These are phyloP conservation scores for Boletus vinaceobasis DNA, from an alignment of 768 basidiomycete species.

Conservation along the genomic window DNA sequence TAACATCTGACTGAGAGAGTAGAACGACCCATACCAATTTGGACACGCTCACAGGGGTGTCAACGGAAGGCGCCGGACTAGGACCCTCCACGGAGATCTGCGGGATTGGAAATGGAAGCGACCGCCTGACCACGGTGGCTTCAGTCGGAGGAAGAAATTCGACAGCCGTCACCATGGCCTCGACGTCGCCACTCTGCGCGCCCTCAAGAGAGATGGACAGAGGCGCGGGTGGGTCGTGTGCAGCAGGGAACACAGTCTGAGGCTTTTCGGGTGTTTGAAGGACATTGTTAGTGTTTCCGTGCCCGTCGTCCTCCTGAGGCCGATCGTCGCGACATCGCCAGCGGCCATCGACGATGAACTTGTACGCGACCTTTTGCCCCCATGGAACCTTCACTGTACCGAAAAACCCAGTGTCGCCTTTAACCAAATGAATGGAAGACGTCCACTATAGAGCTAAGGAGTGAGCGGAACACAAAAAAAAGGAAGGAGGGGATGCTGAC, in stretches of 20 bases:
- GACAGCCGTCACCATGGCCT: slow-evolving; percentile 26
- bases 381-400: slow-evolving; percentile 55
- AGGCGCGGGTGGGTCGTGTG: slow-evolving; percentile 1
- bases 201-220: slow-evolving; percentile 15
- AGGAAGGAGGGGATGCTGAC: slow-evolving; percentile 37
- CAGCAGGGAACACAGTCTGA: neutral
- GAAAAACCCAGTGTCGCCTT: slow-evolving; percentile 52
- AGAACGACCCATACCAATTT: slow-evolving; percentile 13
- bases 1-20: neutral
- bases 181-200: slow-evolving; percentile 9
- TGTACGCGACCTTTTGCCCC: slow-evolving; percentile 64
- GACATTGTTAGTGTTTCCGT: slow-evolving; percentile 72
- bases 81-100: slow-evolving; percentile 16
- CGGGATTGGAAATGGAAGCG: slow-evolving; percentile 15
- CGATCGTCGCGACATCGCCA: slow-evolving; percentile 56
- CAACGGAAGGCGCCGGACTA: slow-evolving; percentile 23
- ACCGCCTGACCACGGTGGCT: slow-evolving; percentile 1
- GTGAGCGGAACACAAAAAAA: slow-evolving; percentile 5
- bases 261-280: slow-evolving; percentile 52
- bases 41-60: slow-evolving; percentile 31
- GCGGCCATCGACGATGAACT: slow-evolving; percentile 73
- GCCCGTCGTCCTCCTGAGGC: slow-evolving; percentile 57
- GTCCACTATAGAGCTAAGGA: slow-evolving; percentile 48
- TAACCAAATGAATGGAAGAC: slow-evolving; percentile 51
- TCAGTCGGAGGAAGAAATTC: slow-evolving; percentile 19